Base-by-base conservation (phyloP, 2,329 filamentous ascomycete genomes). In the Clonostachys byssicola region DNA sequence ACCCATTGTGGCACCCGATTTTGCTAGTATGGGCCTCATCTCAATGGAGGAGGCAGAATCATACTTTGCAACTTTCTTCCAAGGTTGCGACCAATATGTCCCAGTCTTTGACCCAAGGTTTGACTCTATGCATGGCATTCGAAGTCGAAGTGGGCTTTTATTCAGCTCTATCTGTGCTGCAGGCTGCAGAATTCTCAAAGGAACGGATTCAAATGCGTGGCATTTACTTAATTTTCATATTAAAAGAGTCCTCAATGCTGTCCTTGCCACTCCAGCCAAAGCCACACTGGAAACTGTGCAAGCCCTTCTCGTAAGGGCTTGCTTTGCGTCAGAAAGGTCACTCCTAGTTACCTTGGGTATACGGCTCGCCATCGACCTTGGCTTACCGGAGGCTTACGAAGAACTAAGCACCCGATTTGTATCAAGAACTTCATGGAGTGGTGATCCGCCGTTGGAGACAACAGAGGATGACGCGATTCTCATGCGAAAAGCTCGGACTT, bases 161-260 rank as follows among this genome's bases (percentile, higher is more conserved):
- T 71, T 80, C 43, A 73, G 77, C 51, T 66, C 70, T 2, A 74
- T 80, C 8, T 73, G 76, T 47, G 71, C 73, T 2, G 69, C 78
- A 20, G 77, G 77, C 3, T 77, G 73, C 52, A 71, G 74, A 12
- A 69, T 73, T 3, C 53, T 63, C 13, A 54, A 59, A 46, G 71
- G 70, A 5, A 64, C 65, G 10, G 60, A 65, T 16, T 70, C 70
- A 1, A 47, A 60, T 0, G 59, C 57, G 13, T 72, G 67, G 52
- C 68, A 73, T 47, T 49, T 74, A n/a, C 57, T 75, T 7, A 64
- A 70, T 42, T 65, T 69, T 6, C 67, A 73, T 42, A 62, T 70
- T 5, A 71, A 71, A 49, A 61, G 64, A 43, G 67, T 64, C 55
- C 71, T 78, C 9, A 72, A 72, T 35, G 57, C 72, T 1, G 59